Percentiles rank a stretch among this genome's conserved stretches.
Conservation (phyloP, 1,284 basidiomycete genomes). For the Ceratobasidium sp. region DNA sequence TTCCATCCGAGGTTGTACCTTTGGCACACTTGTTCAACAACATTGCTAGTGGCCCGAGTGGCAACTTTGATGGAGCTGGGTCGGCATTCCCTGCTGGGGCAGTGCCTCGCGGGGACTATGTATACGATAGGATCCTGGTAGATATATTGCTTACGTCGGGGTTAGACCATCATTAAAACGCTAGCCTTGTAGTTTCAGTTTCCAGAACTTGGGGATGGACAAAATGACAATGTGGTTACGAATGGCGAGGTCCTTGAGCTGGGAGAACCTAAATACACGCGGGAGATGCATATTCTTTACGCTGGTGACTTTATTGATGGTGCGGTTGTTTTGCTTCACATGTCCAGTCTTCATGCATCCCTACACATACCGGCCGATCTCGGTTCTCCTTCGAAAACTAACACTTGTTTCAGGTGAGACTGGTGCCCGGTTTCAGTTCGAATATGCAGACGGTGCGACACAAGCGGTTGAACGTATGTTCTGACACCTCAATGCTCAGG, state of each 20-base stretch:
- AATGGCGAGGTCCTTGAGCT: conserved; percentile 19
- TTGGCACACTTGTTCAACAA: conserved; percentile 31
- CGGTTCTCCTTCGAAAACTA: neutral
- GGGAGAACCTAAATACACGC: conserved; percentile 31
- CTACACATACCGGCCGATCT: neutral
- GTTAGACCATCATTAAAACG: neutral
- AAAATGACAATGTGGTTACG: conserved; percentile 20
- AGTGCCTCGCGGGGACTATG: conserved; percentile 4
- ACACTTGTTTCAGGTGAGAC: conserved; percentile 45
- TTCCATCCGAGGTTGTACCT: conserved; percentile 9
- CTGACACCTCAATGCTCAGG: too few relatives aligned
- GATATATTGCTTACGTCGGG: neutral
- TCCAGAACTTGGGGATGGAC: neutral
- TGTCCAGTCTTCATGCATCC: neutral
- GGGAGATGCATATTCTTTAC: conserved; percentile 52
- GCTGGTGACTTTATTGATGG: conserved; percentile 52
- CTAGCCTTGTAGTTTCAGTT: conserved; percentile 15
- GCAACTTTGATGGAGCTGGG: conserved; percentile 38
- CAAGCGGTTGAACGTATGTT: conserved; percentile 47
- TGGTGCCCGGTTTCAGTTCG: conserved; percentile 46
- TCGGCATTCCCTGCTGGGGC: conserved; percentile 17
- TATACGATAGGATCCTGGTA: conserved; percentile 27
- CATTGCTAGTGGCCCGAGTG: conserved; percentile 37
- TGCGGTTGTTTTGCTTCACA: neutral
- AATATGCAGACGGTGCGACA: conserved; percentile 46